These are phyloP conservation scores for Geotrichum aggregatum DNA, from an alignment of 1,139 yeast genomes.

Conservation along the genomic window DNA sequence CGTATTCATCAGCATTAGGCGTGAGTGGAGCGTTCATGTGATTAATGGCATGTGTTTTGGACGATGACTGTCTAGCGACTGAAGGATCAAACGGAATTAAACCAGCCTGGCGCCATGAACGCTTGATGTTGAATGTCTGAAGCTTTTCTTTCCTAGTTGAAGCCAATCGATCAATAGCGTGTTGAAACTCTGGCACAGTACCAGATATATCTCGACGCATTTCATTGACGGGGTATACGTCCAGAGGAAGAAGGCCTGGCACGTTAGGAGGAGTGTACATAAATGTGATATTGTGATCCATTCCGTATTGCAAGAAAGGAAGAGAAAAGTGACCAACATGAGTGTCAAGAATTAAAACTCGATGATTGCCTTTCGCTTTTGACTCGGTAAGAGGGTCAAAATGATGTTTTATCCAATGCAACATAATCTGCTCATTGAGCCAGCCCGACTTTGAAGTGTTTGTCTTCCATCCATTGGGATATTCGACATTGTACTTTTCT, in stretches of 20 bases:
- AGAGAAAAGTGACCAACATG: constrained; percentile 21
- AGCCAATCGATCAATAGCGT: constrained; percentile 15
- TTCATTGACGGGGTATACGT: constrained; percentile 6
- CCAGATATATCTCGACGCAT: constrained; percentile 15
- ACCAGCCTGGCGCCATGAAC: constrained; percentile 18
- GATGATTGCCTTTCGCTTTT: constrained; percentile 18
- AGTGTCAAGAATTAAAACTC: constrained; percentile 19
- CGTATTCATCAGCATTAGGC: constrained; percentile 11
- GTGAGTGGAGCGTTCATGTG: constrained; percentile 2
- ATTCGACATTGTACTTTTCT: constrained; percentile 10
- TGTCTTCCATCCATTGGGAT: constrained; percentile 11
- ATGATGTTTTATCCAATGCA: constrained; percentile 20
- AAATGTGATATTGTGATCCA: constrained; percentile 19
- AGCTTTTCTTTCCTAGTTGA: constrained; percentile 7
- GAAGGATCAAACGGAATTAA: constrained; percentile 20
- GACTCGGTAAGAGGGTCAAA: constrained; percentile 18
- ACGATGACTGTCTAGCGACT: background rate
- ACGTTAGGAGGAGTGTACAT: constrained; percentile 20
- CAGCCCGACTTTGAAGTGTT: constrained; percentile 18
- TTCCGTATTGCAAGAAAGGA: constrained; percentile 17
- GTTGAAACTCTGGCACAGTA: constrained; percentile 7
- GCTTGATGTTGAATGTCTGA: constrained; percentile 4
- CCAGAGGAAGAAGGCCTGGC: constrained; percentile 18
- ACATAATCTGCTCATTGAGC: constrained; percentile 15
- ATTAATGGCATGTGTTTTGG: background rate